Evolutionary conservation across 371 early-diverging fungal genomes (phyloP).

Genomic region (Dichotomocladium elegans): DNA sequence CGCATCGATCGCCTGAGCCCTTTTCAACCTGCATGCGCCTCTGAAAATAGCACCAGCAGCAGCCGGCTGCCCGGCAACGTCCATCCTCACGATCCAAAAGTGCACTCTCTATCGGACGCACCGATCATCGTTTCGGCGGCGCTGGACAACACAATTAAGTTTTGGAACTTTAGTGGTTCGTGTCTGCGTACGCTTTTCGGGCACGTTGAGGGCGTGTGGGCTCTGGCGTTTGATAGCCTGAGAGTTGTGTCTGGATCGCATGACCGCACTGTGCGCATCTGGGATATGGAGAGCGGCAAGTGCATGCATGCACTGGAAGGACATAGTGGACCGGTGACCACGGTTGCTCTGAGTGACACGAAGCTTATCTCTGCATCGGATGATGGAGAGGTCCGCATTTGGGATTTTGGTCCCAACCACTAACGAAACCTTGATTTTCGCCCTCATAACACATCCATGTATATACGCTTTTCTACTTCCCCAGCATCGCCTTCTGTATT

Average conservation of each 20-base stretch:
- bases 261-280: slow-evolving; percentile 89
- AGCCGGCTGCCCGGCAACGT: not conserved
- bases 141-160: slow-evolving; percentile 86
- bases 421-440: no score
- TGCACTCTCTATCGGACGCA: slow-evolving; percentile 11
- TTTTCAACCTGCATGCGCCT: slow-evolving; percentile 15
- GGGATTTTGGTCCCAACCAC: slow-evolving; percentile 61
- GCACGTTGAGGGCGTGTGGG: slow-evolving; percentile 91
- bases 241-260: slow-evolving; percentile 89
- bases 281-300: slow-evolving; percentile 89
- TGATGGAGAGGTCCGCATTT: slow-evolving; percentile 76
- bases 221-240: slow-evolving; percentile 83
- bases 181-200: slow-evolving; percentile 86
- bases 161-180: slow-evolving; percentile 80
- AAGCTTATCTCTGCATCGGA: slow-evolving; percentile 82
- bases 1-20: not conserved
- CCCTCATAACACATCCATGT: no score
- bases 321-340: slow-evolving; percentile 68
- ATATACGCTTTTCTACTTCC: no score
- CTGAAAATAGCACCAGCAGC: not conserved
- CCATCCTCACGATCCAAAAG: no score
- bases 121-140: slow-evolving; percentile 81
- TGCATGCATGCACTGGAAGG: slow-evolving; percentile 74
- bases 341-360: slow-evolving; percentile 82
- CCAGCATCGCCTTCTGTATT: no score